Conservation (phyloP, 768 basidiomycete species). For the Steccherinum ochraceum region DNA sequence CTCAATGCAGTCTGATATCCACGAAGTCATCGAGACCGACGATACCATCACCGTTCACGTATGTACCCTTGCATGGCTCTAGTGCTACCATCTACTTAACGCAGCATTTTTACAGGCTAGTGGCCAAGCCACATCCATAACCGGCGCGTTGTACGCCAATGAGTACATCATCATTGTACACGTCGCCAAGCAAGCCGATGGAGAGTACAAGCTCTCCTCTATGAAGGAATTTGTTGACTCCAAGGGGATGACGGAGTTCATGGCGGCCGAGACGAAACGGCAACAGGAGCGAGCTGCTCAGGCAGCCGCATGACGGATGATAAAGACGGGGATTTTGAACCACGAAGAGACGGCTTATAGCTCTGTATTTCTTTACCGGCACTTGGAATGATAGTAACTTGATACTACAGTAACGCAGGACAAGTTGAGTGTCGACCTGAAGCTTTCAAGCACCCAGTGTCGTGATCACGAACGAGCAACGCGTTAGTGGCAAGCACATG, state of each 20-base stretch:
- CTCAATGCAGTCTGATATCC: neutral
- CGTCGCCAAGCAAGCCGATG: neutral
- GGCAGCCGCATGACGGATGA: too few relatives aligned
- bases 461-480: too few relatives aligned
- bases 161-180: neutral
- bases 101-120: neutral
- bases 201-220: neutral
- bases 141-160: neutral
- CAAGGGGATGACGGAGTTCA: neutral
- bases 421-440: too few relatives aligned
- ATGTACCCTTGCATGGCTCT: neutral
- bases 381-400: too few relatives aligned
- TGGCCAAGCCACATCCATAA: neutral
- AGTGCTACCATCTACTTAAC: neutral
- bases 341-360: too few relatives aligned
- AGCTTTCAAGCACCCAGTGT: too few relatives aligned
- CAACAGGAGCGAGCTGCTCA: too few relatives aligned
- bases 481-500: too few relatives aligned
- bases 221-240: neutral
- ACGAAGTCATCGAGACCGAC: neutral
- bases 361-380: too few relatives aligned
- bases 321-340: too few relatives aligned
- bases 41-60: neutral
- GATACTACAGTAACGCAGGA: too few relatives aligned
- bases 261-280: neutral